These are phyloP conservation scores for Epichloe glyceriae DNA, from an alignment of 2,329 filamentous ascomycete genomes.

Conservation along the genomic window DNA sequence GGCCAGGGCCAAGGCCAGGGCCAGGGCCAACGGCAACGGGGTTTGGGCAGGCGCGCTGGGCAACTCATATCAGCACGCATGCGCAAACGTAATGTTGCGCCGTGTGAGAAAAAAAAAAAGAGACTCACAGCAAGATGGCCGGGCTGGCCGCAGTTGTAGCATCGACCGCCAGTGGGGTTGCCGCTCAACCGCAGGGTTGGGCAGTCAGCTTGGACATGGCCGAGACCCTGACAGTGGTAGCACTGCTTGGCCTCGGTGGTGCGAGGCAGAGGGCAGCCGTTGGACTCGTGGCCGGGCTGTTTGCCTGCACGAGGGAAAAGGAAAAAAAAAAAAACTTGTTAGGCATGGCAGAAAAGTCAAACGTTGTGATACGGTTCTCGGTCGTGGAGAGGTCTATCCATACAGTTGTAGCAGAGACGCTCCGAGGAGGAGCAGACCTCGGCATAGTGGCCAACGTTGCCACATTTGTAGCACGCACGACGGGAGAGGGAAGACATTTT, in stretches of 20 bases:
- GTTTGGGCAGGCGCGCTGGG: conserved; percentile 68
- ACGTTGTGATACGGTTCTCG: not conserved
- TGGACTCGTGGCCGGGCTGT: conserved; percentile 92
- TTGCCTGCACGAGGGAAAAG: conserved; percentile 41
- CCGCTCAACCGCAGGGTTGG: conserved; percentile 87
- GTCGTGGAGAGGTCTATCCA: conserved; percentile 19
- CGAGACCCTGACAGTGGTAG: conserved; percentile 98
- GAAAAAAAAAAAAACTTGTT: not conserved
- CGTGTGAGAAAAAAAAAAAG: not conserved
- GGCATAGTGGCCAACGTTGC: conserved; percentile 67
- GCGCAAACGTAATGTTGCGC: not conserved
- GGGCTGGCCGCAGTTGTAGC: conserved; percentile 91
- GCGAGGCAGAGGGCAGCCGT: conserved; percentile 89
- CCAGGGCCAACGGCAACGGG: conserved; percentile 35
- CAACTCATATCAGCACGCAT: conserved; percentile 8
- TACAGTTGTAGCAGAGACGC: conserved; percentile 99
- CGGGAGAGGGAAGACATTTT: conserved; percentile 69
- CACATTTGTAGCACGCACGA: conserved; percentile 73
- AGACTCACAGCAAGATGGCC: conserved; percentile 74
- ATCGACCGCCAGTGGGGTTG: conserved; percentile 69
- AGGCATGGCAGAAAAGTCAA: not conserved
- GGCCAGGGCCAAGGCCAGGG: conserved; percentile 27
- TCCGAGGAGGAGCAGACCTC: conserved; percentile 97
- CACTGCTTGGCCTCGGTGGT: conserved; percentile 99
- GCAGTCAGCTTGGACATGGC: conserved; percentile 97